A percentile compares a stretch with the other conserved stretches of the same genome.
Evolutionary conservation across 2,329 filamentous ascomycete species (phyloP).

Genomic region (Falciphora oryzae): DNA sequence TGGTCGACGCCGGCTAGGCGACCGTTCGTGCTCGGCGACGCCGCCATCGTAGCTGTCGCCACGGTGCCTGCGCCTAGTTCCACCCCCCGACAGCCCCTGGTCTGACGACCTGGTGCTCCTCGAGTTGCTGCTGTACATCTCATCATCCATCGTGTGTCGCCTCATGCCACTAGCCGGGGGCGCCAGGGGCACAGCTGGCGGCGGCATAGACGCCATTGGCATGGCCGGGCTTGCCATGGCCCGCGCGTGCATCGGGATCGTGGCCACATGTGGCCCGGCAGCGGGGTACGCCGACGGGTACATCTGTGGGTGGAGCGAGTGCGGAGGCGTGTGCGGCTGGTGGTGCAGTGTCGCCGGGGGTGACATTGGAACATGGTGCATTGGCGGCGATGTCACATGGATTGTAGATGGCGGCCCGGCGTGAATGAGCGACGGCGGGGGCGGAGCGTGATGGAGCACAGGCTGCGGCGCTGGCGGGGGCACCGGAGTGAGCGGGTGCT

Average conservation of each 20-base stretch:
- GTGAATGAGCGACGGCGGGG: neutral
- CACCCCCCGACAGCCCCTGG: slow-evolving; percentile 13
- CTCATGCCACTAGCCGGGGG: slow-evolving; percentile 26
- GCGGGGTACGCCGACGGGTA: neutral
- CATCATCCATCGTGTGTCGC: slow-evolving; percentile 36
- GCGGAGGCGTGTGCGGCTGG: slow-evolving; percentile 8
- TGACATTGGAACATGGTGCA: slow-evolving; percentile 6
- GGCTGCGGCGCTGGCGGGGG: slow-evolving; percentile 19
- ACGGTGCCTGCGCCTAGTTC: neutral
- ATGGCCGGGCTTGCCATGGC: neutral
- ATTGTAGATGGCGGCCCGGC: neutral
- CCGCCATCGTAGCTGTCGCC: slow-evolving; percentile 6
- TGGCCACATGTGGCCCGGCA: neutral
- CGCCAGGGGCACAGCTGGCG: slow-evolving; percentile 22
- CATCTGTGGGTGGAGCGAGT: slow-evolving; percentile 13
- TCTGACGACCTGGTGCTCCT: slow-evolving; percentile 24
- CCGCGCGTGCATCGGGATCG: slow-evolving; percentile 7
- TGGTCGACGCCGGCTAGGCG: slow-evolving; percentile 6
- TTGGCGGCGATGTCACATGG: neutral
- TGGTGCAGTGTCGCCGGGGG: slow-evolving; percentile 4
- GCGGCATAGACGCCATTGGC: slow-evolving; percentile 22
- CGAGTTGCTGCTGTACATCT: slow-evolving; percentile 28
- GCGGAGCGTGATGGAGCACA: slow-evolving; percentile 7
- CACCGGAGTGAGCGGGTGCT: slow-evolving; percentile 11
- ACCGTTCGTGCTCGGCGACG: neutral